Percentiles rank a stretch among this genome's conserved stretches.
These are phyloP conservation scores for Neurospora terricola DNA, from an alignment of 495 filamentous ascomycete genomes.

Conservation along the genomic window DNA sequence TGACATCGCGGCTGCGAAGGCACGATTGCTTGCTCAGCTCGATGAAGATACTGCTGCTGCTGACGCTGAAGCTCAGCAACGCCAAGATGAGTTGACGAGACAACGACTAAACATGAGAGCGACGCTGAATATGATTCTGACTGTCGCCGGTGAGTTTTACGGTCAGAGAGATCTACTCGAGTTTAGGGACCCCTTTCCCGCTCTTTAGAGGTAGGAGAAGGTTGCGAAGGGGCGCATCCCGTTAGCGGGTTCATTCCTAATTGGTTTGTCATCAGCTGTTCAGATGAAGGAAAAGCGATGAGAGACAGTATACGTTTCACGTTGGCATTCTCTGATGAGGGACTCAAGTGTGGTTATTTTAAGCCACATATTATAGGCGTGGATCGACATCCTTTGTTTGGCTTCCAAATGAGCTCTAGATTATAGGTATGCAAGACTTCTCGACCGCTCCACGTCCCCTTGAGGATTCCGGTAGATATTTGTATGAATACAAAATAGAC, in stretches of 20 bases:
- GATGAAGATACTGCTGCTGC: conserved; percentile 5
- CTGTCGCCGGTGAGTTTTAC: conserved; percentile 79
- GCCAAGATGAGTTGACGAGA: neutral
- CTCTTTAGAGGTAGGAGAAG: conserved; percentile 7
- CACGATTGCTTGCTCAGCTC: conserved; percentile 43
- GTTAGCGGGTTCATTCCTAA: too few species aligned
- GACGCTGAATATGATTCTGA: conserved; percentile 86
- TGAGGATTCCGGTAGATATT: neutral
- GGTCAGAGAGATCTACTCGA: conserved; percentile 82
- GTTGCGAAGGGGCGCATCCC: too few species aligned
- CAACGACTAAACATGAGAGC: conserved; percentile 37
- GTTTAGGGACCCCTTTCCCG: conserved; percentile 47
- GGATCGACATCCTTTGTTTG: neutral
- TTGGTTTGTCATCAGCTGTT: too few species aligned
- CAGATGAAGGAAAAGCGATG: too few species aligned
- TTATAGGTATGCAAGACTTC: neutral
- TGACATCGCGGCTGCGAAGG: conserved; percentile 50
- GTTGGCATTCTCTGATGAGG: neutral
- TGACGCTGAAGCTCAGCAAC: neutral
- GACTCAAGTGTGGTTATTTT: neutral
- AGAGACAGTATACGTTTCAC: neutral
- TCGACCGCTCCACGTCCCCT: neutral
- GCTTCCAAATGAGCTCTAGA: neutral
- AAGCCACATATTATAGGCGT: neutral
- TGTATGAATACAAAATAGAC: neutral